Percentiles rank a stretch among this genome's conserved stretches.
Conservation (phyloP, 2,329 filamentous ascomycete species). For the Trichocomaceae sp. region DNA sequence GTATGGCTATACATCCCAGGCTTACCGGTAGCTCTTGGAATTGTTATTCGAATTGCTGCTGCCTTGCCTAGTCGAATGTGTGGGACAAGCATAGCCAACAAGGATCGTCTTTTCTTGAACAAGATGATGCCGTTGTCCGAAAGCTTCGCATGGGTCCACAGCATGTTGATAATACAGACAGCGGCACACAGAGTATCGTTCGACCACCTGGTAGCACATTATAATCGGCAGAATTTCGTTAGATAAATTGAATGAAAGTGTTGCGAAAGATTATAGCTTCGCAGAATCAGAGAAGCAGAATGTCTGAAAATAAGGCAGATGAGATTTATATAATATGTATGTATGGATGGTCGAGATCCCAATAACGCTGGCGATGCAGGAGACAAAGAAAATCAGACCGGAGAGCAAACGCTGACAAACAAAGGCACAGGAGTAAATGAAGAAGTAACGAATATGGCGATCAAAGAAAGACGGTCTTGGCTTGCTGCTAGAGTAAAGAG, state of each 20-base stretch:
- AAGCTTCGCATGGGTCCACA: constrained; percentile 71
- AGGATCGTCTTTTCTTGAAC: constrained; percentile 70
- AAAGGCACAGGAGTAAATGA: background rate
- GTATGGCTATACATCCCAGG: background rate
- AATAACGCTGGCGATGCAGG: background rate
- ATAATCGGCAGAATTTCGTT: constrained; percentile 18
- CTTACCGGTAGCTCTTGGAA: constrained; percentile 18
- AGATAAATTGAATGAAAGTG: background rate
- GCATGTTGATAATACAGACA: constrained; percentile 86
- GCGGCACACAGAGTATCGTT: constrained; percentile 77
- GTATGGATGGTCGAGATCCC: background rate
- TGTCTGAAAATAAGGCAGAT: background rate
- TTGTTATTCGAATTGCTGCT: constrained; percentile 13
- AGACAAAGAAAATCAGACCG: background rate
- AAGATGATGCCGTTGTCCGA: constrained; percentile 65
- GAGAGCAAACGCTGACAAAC: background rate
- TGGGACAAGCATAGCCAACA: constrained; percentile 71
- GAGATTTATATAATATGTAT: background rate
- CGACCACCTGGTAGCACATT: constrained; percentile 85
- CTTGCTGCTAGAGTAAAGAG: constrained; percentile 4
- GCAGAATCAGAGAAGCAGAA: background rate
- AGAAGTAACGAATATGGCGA: background rate
- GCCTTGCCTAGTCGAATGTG: constrained; percentile 38
- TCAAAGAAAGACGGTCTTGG: constrained; percentile 8
- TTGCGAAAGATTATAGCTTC: background rate